Percentiles rank a stretch among this genome's conserved stretches.
Conservation (phyloP, 306 rosid species). For the Castanea crenata region DNA sequence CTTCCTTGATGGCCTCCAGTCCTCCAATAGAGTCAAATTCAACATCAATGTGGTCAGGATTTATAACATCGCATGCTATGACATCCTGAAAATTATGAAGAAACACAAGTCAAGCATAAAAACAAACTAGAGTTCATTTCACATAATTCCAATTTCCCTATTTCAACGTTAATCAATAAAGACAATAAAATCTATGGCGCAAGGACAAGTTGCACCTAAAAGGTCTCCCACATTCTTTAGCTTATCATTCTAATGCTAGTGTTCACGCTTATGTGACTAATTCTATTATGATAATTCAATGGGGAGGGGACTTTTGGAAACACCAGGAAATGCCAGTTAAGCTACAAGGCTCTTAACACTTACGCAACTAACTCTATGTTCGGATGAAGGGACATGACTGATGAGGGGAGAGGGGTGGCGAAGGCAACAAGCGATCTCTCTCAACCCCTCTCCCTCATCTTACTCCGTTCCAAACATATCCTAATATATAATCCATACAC, state of each 20-base stretch:
- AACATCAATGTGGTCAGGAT: conserved; percentile 89
- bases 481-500: not conserved
- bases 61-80: conserved; percentile 92
- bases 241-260: not conserved
- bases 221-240: not conserved
- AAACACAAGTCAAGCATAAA: not conserved
- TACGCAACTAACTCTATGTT: too few relatives aligned
- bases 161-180: not conserved
- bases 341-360: too few relatives aligned
- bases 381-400: too few relatives aligned
- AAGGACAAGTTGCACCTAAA: not conserved
- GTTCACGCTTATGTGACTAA: not conserved
- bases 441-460: too few relatives aligned
- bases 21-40: conserved; percentile 92
- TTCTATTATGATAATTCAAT: too few relatives aligned
- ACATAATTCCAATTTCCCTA: too few relatives aligned
- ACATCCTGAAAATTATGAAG: conserved; percentile 69
- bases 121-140: not conserved
- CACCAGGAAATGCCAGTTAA: too few relatives aligned
- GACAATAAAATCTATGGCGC: not conserved
- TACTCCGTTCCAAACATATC: too few relatives aligned
- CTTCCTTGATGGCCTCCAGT: conserved; percentile 69
- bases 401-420: too few relatives aligned
- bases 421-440: too few relatives aligned
- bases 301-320: too few relatives aligned